Percentiles rank a stretch among this genome's conserved stretches.
These are phyloP conservation scores for Pseudogymnoascus verrucosus DNA, from an alignment of 2,329 filamentous ascomycete species.

Conservation along the genomic window DNA sequence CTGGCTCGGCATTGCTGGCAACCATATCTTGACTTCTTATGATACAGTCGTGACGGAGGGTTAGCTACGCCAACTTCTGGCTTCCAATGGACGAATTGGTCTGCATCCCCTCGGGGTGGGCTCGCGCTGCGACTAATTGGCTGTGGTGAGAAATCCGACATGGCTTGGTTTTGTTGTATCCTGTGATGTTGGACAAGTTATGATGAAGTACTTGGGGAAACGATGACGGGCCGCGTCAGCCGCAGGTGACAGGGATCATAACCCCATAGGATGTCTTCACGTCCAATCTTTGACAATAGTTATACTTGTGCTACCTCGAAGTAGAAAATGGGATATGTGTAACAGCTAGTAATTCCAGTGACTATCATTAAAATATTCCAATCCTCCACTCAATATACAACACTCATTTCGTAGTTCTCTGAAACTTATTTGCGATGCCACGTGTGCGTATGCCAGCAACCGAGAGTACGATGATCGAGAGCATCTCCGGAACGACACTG, in stretches of 20 bases:
- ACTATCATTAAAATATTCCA: not conserved
- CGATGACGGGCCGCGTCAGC: not conserved
- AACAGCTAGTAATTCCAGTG: not conserved
- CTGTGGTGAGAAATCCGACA: not conserved
- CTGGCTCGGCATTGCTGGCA: constrained; percentile 26
- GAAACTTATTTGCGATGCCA: not conserved
- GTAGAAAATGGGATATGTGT: not conserved
- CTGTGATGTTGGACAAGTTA: not conserved
- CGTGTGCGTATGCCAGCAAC: not conserved
- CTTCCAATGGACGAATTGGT: not conserved
- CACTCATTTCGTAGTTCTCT: not conserved
- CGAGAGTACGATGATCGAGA: not conserved
- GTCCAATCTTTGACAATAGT: not conserved
- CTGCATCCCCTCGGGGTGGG: not conserved
- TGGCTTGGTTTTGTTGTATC: not conserved
- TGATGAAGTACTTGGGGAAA: not conserved
- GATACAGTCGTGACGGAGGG: constrained; percentile 22
- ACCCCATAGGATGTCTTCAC: not conserved
- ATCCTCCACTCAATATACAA: not conserved
- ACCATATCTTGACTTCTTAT: constrained; percentile 27
- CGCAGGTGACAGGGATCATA: not conserved
- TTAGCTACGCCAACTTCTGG: not conserved
- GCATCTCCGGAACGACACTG: not conserved
- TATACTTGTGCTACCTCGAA: not conserved
- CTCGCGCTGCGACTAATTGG: not conserved